Base-by-base conservation (phyloP, 2,329 filamentous ascomycete genomes). In the Aulographum hederae region DNA sequence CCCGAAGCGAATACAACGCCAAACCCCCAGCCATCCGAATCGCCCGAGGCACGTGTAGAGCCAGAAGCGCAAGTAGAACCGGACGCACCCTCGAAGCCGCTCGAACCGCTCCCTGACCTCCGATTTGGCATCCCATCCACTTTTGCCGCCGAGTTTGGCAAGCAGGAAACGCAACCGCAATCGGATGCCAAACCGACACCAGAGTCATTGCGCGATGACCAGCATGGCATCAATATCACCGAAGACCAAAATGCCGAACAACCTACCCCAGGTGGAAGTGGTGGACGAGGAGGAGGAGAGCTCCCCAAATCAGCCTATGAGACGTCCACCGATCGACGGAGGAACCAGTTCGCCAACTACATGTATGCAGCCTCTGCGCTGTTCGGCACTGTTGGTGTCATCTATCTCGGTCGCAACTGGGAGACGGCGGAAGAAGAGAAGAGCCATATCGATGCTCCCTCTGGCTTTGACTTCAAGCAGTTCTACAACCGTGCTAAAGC, bases 101-200 rank as follows among this genome's bases (percentile, higher is more conserved):
- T 47, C 12, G 67, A 75, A 45, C 75, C 80, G 32, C 69, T 94
- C 10, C 86, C 86, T 32, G 85, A 95, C 50, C 65, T 95, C 28
- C 89, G 82, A n/a, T 76, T 86, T 47, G 86, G 86, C 40, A 92
- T 95, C 39, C 86, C 86, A 0, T 93, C 85, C 2, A 93, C 85
- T 1, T 66, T 94, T 34, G 79, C 76, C 34, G 75, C 75, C 37
- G 86, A 94, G 55, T 68, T 76, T 34, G 58, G 60, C 33, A 46
- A 60, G 50, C 41, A 41, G 38, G 40, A 57, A 26, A 34, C 40
- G 3, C 35, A 45, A 31, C 19, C 8, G 15, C 11, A 12, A 14
- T 6, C 8, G 8, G 8, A 15, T 10, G 8, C 8, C 6, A n/a
- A 43, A n/a, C 41, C 44, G 25, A 43, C 48, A 32, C 20, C 18